Percentiles rank a stretch among this genome's conserved stretches.
Evolutionary conservation across 257 asterid genomes (phyloP).

Genomic region (Solanum acaule): DNA sequence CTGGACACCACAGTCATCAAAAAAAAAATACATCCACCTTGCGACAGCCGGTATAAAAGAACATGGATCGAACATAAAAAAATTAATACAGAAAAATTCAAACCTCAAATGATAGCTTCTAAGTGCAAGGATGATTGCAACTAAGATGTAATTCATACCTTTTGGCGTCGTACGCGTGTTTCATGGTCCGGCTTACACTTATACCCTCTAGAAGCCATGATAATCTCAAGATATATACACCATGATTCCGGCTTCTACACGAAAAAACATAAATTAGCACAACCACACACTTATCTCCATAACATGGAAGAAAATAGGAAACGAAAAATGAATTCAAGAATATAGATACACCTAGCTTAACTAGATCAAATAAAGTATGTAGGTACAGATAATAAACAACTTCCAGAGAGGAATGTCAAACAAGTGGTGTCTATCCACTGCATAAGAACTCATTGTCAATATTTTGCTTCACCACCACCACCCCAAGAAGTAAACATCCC

Average conservation of each 20-base stretch:
- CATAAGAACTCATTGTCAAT: background rate
- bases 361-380: background rate
- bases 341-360: background rate
- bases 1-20: background rate
- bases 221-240: constrained; percentile 29
- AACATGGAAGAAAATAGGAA: background rate
- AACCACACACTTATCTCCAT: background rate
- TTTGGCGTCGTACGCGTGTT: constrained; percentile 78
- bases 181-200: constrained; percentile 94
- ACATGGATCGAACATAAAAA: background rate
- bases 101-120: background rate
- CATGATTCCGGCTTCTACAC: constrained; percentile 31
- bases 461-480: background rate
- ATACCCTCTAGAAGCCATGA: constrained; percentile 99
- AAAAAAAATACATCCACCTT: background rate
- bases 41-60: background rate
- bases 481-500: background rate
- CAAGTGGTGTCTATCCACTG: background rate
- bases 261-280: background rate
- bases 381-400: background rate
- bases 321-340: background rate
- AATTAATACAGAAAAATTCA: background rate
- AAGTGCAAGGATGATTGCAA: background rate
- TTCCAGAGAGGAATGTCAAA: background rate
- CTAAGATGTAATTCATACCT: constrained; percentile 37